Percentiles rank a stretch among this genome's conserved stretches.
These are phyloP conservation scores for Mucor saturninus DNA, from an alignment of 371 early-diverging fungal genomes.

Conservation along the genomic window DNA sequence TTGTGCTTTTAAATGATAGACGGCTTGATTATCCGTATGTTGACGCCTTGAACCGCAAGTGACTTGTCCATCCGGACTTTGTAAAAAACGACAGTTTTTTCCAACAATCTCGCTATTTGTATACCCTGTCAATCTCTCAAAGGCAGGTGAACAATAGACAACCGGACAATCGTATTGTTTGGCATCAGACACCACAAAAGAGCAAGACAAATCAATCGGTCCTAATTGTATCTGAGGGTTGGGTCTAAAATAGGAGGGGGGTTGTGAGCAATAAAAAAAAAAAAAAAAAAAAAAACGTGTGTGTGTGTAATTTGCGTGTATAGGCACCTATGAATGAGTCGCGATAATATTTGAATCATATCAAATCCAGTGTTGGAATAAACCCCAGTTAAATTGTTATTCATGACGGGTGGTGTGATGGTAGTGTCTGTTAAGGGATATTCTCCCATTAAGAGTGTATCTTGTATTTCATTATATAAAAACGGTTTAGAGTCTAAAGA, in stretches of 20 bases:
- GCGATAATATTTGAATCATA: constrained; percentile 56
- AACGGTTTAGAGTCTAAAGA: neutral
- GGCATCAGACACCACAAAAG: constrained; percentile 60
- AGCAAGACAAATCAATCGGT: constrained; percentile 63
- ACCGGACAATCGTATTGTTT: constrained; percentile 51
- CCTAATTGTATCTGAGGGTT: constrained; percentile 59
- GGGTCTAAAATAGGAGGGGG: constrained; percentile 28
- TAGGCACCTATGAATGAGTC: constrained; percentile 19
- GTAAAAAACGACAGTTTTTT: constrained; percentile 73
- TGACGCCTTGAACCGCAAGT: constrained; percentile 49
- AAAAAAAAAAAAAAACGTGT: neutral
- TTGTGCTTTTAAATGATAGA: constrained; percentile 53
- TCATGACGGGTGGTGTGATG: neutral
- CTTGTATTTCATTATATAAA: neutral
- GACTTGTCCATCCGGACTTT: constrained; percentile 57
- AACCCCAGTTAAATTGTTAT: constrained; percentile 28
- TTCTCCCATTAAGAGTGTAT: neutral
- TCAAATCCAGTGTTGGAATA: constrained; percentile 65
- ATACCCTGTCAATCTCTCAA: constrained; percentile 68
- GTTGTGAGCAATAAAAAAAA: neutral
- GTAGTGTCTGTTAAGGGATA: neutral
- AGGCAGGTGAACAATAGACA: constrained; percentile 63
- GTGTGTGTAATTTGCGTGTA: too few species aligned
- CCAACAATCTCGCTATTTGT: constrained; percentile 56
- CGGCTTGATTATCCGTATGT: constrained; percentile 61